Percentiles rank a stretch among this genome's conserved stretches.
These are phyloP conservation scores for Massariosphaeria phaeospora DNA, from an alignment of 495 filamentous ascomycete species.

Conservation along the genomic window DNA sequence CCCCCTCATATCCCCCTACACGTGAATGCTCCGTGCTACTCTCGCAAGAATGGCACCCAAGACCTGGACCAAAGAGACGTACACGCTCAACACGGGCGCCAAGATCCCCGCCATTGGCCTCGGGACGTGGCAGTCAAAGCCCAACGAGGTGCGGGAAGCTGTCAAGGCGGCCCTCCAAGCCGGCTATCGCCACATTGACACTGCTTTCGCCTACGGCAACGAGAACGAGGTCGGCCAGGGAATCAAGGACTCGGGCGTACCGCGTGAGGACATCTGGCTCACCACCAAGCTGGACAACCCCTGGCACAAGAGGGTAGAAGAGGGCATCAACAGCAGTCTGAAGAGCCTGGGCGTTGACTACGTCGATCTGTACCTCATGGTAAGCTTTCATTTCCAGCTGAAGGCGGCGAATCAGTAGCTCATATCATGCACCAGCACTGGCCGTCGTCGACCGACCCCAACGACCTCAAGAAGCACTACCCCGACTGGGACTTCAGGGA, in stretches of 20 bases:
- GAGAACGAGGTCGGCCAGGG: conserved; percentile 77
- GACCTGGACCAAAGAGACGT: conserved; percentile 53
- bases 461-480: conserved; percentile 52
- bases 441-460: conserved; percentile 62
- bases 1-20: background rate
- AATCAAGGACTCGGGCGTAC: conserved; percentile 73
- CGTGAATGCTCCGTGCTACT: conserved; percentile 20
- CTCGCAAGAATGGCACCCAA: conserved; percentile 29
- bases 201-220: conserved; percentile 79
- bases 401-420: background rate
- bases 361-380: conserved; percentile 76
- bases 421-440: conserved; percentile 52
- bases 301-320: conserved; percentile 66
- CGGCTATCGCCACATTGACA: conserved; percentile 70
- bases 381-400: conserved; percentile 11
- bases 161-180: conserved; percentile 70
- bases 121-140: conserved; percentile 73
- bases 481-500: conserved; percentile 76
- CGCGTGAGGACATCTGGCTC: conserved; percentile 75
- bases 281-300: conserved; percentile 86
- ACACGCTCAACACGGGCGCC: conserved; percentile 72
- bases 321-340: conserved; percentile 65
- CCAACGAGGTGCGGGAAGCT: conserved; percentile 61
- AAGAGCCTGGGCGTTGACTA: conserved; percentile 68
- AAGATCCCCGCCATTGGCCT: conserved; percentile 78